These are phyloP conservation scores for Lyophyllum semitale DNA, from an alignment of 768 basidiomycete species.

Conservation along the genomic window DNA sequence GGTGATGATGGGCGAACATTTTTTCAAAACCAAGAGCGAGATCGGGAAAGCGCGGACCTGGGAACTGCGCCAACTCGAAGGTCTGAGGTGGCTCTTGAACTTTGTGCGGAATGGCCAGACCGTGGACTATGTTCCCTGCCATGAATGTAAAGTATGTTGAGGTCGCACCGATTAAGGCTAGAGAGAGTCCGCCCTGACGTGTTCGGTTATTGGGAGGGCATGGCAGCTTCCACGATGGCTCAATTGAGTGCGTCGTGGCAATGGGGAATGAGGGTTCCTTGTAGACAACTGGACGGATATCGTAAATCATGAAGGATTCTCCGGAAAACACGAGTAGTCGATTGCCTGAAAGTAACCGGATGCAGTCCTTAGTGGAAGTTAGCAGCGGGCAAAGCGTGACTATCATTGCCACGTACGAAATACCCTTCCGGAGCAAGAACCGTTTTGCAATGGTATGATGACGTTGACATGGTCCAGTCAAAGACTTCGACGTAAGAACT, in stretches of 20 bases:
- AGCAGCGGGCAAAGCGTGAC: neutral
- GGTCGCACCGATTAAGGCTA: neutral
- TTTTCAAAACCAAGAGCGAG: neutral
- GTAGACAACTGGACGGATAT: neutral
- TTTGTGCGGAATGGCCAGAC: neutral
- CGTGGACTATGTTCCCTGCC: neutral
- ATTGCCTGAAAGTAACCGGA: conserved; percentile 2
- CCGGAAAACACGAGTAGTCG: conserved; percentile 6
- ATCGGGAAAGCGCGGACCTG: neutral
- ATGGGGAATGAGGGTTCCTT: neutral
- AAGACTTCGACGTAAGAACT: conserved; percentile 2
- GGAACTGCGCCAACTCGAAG: neutral
- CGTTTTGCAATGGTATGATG: neutral
- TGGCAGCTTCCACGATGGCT: neutral
- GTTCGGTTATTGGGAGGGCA: neutral
- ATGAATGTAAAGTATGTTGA: neutral
- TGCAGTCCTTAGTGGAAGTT: conserved; percentile 2
- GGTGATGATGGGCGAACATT: neutral
- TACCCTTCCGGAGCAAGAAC: neutral
- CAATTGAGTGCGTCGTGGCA: neutral
- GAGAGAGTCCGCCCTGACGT: neutral
- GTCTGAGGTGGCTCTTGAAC: neutral
- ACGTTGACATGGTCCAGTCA: neutral
- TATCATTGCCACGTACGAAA: neutral
- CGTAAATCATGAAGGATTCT: neutral